A percentile compares a stretch with the other conserved stretches of the same genome.
These are phyloP conservation scores for Eucalyptus tenuipes DNA, from an alignment of 345 rosid genomes.

Conservation along the genomic window DNA sequence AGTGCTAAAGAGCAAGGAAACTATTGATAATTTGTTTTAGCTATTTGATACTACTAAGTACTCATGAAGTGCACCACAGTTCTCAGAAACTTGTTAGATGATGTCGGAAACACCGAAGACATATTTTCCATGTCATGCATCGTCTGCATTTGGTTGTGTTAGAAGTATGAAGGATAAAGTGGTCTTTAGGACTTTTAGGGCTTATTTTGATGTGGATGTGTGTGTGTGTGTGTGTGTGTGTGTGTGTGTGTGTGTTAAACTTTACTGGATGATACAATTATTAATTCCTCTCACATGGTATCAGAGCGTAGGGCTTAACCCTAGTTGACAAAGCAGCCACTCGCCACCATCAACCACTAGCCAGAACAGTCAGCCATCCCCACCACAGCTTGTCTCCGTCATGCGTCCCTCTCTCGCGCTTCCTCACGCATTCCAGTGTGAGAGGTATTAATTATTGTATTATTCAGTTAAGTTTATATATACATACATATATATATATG, in stretches of 20 bases:
- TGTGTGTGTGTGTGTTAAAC: not conserved
- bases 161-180: not conserved
- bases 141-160: not conserved
- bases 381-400: not conserved
- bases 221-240: too few relatives aligned
- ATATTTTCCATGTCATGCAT: not conserved
- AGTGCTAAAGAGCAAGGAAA: not conserved
- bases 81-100: not conserved
- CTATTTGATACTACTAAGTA: not conserved
- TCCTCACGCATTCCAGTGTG: not conserved
- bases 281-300: not conserved
- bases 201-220: not conserved
- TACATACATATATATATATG: fast-evolving
- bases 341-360: fast-evolving
- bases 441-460: too few relatives aligned
- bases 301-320: not conserved
- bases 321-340: not conserved
- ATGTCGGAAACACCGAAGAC: not conserved
- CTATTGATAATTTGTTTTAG: not conserved
- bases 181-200: not conserved
- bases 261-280: not conserved
- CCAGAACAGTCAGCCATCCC: not conserved
- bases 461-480: too few relatives aligned
- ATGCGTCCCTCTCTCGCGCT: not conserved
- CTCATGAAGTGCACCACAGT: not conserved